Evolutionary conservation across 2,329 filamentous ascomycete species (phyloP).

Genomic region (Talaromyces rugulosus): DNA sequence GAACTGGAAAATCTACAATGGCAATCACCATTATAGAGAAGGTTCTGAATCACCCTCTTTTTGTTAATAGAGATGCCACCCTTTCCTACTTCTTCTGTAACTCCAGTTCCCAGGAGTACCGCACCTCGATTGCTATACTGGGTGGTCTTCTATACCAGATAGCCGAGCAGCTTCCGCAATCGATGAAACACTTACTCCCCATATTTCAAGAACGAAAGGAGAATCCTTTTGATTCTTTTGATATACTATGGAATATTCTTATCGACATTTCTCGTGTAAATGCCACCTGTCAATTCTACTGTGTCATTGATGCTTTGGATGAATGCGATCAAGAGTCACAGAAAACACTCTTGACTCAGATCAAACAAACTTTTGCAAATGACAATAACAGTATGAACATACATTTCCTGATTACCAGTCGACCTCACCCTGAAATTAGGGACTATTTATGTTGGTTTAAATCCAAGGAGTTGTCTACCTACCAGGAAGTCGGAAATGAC

Average conservation of each 20-base stretch:
- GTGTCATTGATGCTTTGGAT: constrained; percentile 20
- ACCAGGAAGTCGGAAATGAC: not conserved
- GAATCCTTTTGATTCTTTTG: not conserved
- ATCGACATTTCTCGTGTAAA: constrained; percentile 7
- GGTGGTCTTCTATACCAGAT: constrained; percentile 15
- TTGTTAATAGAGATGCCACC: not conserved
- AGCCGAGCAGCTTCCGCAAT: constrained; percentile 6
- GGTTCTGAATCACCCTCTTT: too few species aligned
- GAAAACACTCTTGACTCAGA: constrained; percentile 12
- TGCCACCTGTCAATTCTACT: constrained; percentile 11
- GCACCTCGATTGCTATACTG: constrained; percentile 13
- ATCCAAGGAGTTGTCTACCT: not conserved
- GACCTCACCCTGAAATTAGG: not conserved
- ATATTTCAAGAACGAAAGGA: constrained; percentile 9
- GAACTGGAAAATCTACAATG: constrained; percentile 16
- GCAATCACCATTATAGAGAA: not conserved
- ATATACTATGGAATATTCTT: not conserved
- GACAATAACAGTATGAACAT: not conserved
- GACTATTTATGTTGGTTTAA: not conserved
- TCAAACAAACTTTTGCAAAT: constrained; percentile 8
- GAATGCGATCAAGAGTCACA: constrained; percentile 18
- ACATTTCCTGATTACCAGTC: constrained; percentile 5
- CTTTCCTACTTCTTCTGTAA: constrained; percentile 18
- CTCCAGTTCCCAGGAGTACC: constrained; percentile 8
- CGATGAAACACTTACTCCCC: constrained; percentile 8